Base-by-base conservation (phyloP, 164 flowering plant genomes). In the Platanus orientalis region DNA sequence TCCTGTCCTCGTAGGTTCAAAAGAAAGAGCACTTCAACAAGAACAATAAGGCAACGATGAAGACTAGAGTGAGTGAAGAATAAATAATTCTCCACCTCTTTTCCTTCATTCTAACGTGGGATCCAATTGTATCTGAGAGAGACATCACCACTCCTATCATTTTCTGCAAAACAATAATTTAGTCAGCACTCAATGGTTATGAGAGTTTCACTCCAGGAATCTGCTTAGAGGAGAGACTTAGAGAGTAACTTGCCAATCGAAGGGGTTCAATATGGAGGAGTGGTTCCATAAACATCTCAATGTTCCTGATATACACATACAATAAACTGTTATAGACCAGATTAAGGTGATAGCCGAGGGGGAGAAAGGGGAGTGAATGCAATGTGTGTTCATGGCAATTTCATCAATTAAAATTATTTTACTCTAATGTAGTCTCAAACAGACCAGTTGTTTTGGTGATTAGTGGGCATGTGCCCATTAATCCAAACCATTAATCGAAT, bases 221-320 rank as follows among this genome's bases (percentile, higher is more conserved):
- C 12, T 10, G 12, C 47, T 45, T 28, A 29, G 25, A 19, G 32
- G 6, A 21, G 29, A 55, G 24, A 20, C 17, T 0, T 10, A 54
- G n/a, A n/a, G n/a, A n/a, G n/a, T n/a, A n/a, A n/a, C 68, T 47
- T 61, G 81, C 88, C 78, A 80, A 32, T 69, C 80, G 69, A 0
- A 78, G 44, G 14, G 84, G 88, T 26, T 75, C 79, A 11, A 80
- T 54, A 42, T 80, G 78, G 60, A 81, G 56, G 50, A 72, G 57
- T 24, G 75, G 71, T 49, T 58, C 71, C 60, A 72, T 52, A 63
- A 72, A 54, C 39, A 69, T 65, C 54, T 69, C 63, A 25, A 69
- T 44, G 32, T 65, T 59, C 58, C 72, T 72, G 72, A 5, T 13
- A 12, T 45, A 25, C 34, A 34, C 7, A 16, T n/a, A n/a, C n/a